These are phyloP conservation scores for Chaetomium sp. DNA, from an alignment of 2,329 filamentous ascomycete species.

Conservation along the genomic window DNA sequence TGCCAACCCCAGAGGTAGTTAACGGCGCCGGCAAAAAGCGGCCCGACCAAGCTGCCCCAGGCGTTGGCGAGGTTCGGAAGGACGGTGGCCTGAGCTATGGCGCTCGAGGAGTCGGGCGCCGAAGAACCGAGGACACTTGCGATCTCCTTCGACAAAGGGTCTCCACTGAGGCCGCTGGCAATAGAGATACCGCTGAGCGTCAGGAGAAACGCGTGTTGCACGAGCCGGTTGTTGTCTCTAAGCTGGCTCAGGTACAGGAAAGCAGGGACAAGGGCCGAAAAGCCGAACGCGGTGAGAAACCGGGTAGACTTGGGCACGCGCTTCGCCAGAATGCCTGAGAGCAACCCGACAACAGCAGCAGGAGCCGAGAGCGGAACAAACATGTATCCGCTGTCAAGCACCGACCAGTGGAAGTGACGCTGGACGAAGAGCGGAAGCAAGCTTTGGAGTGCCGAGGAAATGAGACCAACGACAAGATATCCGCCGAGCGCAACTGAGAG, in stretches of 20 bases:
- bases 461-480: conserved; percentile 29
- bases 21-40: conserved; percentile 29
- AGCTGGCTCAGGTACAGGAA: conserved; percentile 29
- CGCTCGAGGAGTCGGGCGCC: conserved; percentile 15
- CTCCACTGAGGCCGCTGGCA: conserved; percentile 30
- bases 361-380: conserved; percentile 33
- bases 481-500: conserved; percentile 29
- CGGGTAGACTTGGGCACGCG: conserved; percentile 28
- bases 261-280: conserved; percentile 29
- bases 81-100: conserved; percentile 23
- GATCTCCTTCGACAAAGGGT: conserved; percentile 32
- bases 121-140: conserved; percentile 12
- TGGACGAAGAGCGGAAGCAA: conserved; percentile 32
- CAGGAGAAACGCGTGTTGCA: conserved; percentile 21
- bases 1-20: conserved; percentile 31
- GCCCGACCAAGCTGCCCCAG: conserved; percentile 33
- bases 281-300: conserved; percentile 29
- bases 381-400: conserved; percentile 24
- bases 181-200: conserved; percentile 30
- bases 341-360: conserved; percentile 27
- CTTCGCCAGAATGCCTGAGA: conserved; percentile 23
- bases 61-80: conserved; percentile 29
- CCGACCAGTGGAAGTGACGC: conserved; percentile 28
- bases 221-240: conserved; percentile 3
- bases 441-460: conserved; percentile 31